These are phyloP conservation scores for Acarospora socialis DNA, from an alignment of 2,329 filamentous ascomycete genomes.

Conservation along the genomic window DNA sequence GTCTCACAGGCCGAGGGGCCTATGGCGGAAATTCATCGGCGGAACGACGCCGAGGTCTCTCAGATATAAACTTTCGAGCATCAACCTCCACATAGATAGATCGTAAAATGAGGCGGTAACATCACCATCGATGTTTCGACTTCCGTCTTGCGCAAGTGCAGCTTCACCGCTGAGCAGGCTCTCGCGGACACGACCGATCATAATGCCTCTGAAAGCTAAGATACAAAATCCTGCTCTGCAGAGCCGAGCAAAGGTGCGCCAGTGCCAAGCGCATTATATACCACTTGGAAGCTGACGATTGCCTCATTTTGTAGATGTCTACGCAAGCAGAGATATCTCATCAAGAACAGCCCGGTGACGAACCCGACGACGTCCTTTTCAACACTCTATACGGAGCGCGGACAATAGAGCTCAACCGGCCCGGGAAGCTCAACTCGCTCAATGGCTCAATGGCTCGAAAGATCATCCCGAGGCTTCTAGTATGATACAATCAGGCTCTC, in stretches of 20 bases:
- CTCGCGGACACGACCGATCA: constrained; percentile 28
- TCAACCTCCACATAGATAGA: neutral
- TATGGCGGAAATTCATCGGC: neutral
- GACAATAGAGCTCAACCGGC: constrained; percentile 86
- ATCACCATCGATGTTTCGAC: constrained; percentile 29
- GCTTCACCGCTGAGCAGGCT: constrained; percentile 32
- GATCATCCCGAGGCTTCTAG: constrained; percentile 69
- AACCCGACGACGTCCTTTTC: constrained; percentile 86
- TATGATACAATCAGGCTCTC: constrained; percentile 14
- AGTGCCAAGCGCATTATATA: neutral
- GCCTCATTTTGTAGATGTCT: constrained; percentile 28
- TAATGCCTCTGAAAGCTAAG: constrained; percentile 73
- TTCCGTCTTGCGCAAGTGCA: constrained; percentile 25
- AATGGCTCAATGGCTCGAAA: constrained; percentile 92
- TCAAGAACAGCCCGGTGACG: constrained; percentile 53
- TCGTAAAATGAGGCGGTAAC: neutral
- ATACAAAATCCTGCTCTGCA: constrained; percentile 46
- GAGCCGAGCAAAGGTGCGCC: constrained; percentile 24
- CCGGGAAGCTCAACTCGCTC: constrained; percentile 79
- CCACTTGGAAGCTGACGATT: constrained; percentile 9
- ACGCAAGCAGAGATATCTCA: constrained; percentile 22
- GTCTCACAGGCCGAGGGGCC: neutral
- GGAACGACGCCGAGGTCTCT: neutral
- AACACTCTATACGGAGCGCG: constrained; percentile 76
- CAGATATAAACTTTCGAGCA: neutral